phyloP scores from a whole-genome alignment of 2,329 filamentous ascomycete species.

The Dendryphion nanum region DNA sequence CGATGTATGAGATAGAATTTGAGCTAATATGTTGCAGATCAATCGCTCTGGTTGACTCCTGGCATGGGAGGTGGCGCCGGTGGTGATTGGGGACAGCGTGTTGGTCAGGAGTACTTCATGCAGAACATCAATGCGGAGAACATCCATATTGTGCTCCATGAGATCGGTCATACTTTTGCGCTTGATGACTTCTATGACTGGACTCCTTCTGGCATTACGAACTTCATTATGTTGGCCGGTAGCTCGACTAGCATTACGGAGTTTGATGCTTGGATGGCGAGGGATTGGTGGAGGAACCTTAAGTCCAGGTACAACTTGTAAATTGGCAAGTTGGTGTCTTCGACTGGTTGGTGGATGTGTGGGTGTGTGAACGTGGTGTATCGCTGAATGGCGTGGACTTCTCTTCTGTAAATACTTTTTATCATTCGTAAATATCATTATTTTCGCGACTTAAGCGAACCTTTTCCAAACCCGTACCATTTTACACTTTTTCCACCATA shows the following conservation, averaged over 20 bases:
- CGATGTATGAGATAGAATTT: not conserved
- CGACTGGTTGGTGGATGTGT: no score
- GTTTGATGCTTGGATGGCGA: slow-evolving; percentile 52
- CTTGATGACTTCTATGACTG: slow-evolving; percentile 48
- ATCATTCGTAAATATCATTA: no score
- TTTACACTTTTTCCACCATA: no score
- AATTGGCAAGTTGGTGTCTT: no score
- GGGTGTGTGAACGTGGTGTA: no score
- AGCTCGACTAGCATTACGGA: slow-evolving; percentile 45
- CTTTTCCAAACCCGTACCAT: no score
- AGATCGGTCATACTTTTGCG: slow-evolving; percentile 46
- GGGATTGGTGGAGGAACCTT: slow-evolving; percentile 48
- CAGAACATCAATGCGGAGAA: slow-evolving; percentile 34
- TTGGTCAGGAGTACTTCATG: slow-evolving; percentile 48
- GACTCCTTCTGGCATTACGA: slow-evolving; percentile 42
- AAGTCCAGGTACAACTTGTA: slow-evolving; percentile 21
- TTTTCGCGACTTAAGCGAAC: no score
- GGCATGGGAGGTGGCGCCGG: slow-evolving; percentile 47
- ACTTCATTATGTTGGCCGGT: slow-evolving; percentile 50
- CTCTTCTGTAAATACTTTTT: no score
- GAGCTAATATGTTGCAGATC: not conserved
- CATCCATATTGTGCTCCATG: slow-evolving; percentile 49
- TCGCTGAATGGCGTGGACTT: no score
- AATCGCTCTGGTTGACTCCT: slow-evolving; percentile 50
- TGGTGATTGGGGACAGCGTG: slow-evolving; percentile 50